These are phyloP conservation scores for Trichophyton mentagrophytes DNA, from an alignment of 2,329 filamentous ascomycete genomes.

Conservation along the genomic window DNA sequence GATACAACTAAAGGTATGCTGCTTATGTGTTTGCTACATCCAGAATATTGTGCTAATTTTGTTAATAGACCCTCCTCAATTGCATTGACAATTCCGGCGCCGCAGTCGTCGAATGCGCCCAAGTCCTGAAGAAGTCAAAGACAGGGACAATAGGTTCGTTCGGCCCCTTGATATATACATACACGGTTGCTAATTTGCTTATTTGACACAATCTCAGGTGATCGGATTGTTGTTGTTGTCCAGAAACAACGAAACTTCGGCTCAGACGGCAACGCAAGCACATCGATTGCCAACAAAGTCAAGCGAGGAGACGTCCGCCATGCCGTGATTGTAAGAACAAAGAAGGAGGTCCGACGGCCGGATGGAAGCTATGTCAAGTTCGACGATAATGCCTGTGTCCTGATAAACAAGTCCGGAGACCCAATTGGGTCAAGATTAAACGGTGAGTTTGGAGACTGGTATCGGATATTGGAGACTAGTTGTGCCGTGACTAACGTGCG, in stretches of 20 bases:
- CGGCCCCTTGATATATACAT: background rate
- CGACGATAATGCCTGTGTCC: constrained; percentile 94
- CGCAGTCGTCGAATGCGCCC: constrained; percentile 89
- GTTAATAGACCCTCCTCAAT: constrained; percentile 74
- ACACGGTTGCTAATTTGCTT: background rate
- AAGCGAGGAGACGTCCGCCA: constrained; percentile 93
- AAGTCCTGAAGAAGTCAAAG: constrained; percentile 82
- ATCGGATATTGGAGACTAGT: background rate
- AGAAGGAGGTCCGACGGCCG: constrained; percentile 70
- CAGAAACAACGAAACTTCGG: constrained; percentile 82
- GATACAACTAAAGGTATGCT: constrained; percentile 65
- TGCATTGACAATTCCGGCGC: constrained; percentile 99
- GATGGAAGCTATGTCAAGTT: constrained; percentile 88
- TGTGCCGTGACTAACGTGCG: background rate
- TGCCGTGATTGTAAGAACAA: constrained; percentile 85
- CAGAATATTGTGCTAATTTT: background rate
- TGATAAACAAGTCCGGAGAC: constrained; percentile 94
- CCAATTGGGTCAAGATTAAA: constrained; percentile 87
- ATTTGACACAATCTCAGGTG: constrained; percentile 46
- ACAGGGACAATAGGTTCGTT: constrained; percentile 68
- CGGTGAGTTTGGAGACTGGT: constrained; percentile 35
- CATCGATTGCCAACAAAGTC: constrained; percentile 79
- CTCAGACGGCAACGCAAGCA: constrained; percentile 47
- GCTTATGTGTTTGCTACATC: background rate
- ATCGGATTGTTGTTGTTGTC: constrained; percentile 92